Evolutionary conservation across 257 asterid species (phyloP).

Genomic region (Plantago ovata): DNA sequence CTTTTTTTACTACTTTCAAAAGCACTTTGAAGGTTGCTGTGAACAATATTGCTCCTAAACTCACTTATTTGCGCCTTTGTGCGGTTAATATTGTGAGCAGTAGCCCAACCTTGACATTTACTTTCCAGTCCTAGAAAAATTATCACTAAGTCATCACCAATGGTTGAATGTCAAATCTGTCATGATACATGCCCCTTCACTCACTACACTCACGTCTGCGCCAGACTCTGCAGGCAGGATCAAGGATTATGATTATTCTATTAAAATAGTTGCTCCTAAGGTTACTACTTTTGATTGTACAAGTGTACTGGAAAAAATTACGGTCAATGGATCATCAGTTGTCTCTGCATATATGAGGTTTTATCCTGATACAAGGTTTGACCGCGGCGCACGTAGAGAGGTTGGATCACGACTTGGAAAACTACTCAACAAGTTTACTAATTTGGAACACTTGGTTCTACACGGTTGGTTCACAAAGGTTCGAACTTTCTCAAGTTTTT

Average conservation of each 20-base stretch:
- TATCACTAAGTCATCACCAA: background rate
- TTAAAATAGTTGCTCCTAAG: background rate
- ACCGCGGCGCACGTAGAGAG: background rate
- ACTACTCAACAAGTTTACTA: background rate
- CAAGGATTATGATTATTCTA: background rate
- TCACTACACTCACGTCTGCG: background rate
- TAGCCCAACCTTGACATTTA: background rate
- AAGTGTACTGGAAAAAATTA: background rate
- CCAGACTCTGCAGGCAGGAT: background rate
- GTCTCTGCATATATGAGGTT: background rate
- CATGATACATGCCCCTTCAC: conserved; percentile 1
- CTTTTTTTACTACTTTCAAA: background rate
- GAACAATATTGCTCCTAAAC: background rate
- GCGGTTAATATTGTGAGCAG: background rate
- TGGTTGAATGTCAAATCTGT: background rate
- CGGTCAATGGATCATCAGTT: background rate
- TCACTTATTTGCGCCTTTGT: background rate
- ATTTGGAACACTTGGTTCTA: background rate
- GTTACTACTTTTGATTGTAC: background rate
- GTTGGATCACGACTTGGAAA: background rate
- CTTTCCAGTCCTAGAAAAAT: background rate
- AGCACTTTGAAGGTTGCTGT: background rate
- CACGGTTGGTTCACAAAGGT: background rate
- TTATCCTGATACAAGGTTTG: background rate
- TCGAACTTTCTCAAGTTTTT: background rate